Base-by-base conservation (phyloP, 1,284 basidiomycete genomes). In the Sporisorium iseilematis-ciliati region DNA sequence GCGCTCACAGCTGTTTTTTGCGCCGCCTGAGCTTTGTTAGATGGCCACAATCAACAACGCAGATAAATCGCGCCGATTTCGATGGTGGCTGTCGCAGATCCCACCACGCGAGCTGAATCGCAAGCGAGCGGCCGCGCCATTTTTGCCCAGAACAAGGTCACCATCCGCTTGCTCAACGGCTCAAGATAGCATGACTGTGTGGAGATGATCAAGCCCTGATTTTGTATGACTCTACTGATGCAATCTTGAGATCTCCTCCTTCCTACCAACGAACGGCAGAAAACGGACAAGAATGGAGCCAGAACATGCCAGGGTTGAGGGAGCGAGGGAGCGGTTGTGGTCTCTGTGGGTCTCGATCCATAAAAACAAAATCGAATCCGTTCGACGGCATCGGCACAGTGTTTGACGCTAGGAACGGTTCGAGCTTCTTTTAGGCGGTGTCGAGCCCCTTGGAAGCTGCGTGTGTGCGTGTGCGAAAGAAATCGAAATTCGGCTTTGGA, bases 271-370 rank as follows among this genome's bases (percentile, higher is more conserved):
- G 12, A 14, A 38, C 4, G 12, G 35, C 14, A 38, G 31, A 11
- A 33, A 33, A 12, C 35, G 35, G 35, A 38, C 35, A 11, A 38
- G 12, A 38, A 38, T 14, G 35, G 35, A 38, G 35, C 35, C 16
- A 16, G 35, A 33, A 33, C 33, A 11, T 38, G 35, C 35, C 35
- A 38, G 35, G 35, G 14, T 38, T 38, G 35, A 38, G 35, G 12
- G 35, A 33, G 33, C 33, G 12, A 12, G 33, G 12, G 35, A 33
- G 33, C 33, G 12, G 10, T 6, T 33, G 33, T 33, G 33, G 33
- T 33, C 25, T 8, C 45, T 48, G 46, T 48, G 46, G 26, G 46
- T 48, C 46, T 48, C 46, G 46, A 48, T 48, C 46, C 25, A 29
- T 29, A 23, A 23, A 45, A 14, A 2, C 43, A 12, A 45, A 42